phyloP scores from a whole-genome alignment of 75 land plant species.

The Pinus albicaulis region DNA sequence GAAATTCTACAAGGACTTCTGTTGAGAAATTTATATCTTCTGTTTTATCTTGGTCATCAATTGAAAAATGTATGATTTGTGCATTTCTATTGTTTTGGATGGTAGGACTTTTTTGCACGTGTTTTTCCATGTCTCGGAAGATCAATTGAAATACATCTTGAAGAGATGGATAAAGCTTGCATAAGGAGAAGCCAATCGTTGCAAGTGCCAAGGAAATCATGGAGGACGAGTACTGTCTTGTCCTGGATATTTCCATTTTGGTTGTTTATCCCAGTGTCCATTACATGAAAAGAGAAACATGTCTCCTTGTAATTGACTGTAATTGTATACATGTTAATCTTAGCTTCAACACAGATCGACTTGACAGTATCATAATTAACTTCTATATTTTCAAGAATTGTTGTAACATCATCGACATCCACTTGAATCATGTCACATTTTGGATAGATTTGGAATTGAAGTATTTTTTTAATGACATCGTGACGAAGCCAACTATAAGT shows the following conservation, averaged over 20 bases:
- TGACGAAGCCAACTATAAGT: conserved; percentile 87
- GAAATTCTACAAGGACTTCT: conserved; percentile 45
- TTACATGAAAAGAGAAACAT: conserved; percentile 33
- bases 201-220: conserved; percentile 88
- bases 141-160: conserved; percentile 80
- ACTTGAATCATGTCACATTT: conserved; percentile 39
- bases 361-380: conserved; percentile 30
- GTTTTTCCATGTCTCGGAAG: conserved; percentile 96
- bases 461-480: conserved; percentile 40
- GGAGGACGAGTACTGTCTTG: conserved; percentile 66
- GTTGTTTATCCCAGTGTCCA: conserved; percentile 33
- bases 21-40: conserved; percentile 36
- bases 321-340: conserved; percentile 20
- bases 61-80: conserved; percentile 14
- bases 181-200: conserved; percentile 87
- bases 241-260: conserved; percentile 3
- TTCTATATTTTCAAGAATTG: conserved; percentile 26
- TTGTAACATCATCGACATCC: conserved; percentile 44
- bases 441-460: conserved; percentile 35
- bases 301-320: conserved; percentile 13
- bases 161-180: conserved; percentile 66
- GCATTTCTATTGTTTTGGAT: conserved; percentile 9
- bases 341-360: conserved; percentile 11
- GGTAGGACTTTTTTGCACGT: conserved; percentile 9
- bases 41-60: background rate